A percentile compares a stretch with the other conserved stretches of the same genome.
phyloP scores from a whole-genome alignment of 139 green algal species.

The Chlamydomonas asymmetrica region DNA sequence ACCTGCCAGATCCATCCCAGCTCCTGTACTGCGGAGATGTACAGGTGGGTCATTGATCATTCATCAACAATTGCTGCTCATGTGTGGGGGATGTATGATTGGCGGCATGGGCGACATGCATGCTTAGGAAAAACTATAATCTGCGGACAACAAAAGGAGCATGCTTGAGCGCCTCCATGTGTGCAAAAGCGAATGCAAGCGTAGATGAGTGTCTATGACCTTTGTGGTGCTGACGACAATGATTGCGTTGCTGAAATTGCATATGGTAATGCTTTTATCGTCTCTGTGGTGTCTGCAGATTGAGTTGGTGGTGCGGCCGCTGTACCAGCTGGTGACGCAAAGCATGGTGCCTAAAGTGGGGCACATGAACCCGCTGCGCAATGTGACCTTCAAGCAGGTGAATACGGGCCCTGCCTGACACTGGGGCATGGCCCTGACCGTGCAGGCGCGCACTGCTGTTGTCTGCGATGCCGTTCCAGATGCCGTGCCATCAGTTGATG shows the following conservation, averaged over 20 bases:
- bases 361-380: constrained; percentile 16
- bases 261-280: neutral
- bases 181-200: neutral
- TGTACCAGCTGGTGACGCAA: constrained; percentile 4
- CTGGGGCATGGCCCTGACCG: too few species aligned
- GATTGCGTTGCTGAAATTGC: too few species aligned
- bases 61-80: neutral
- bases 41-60: neutral
- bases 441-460: too few species aligned
- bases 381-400: constrained; percentile 18
- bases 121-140: neutral
- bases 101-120: neutral
- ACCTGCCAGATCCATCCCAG: constrained; percentile 3
- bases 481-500: too few species aligned
- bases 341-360: constrained; percentile 3
- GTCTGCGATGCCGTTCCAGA: too few species aligned
- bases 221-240: neutral
- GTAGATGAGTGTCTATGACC: neutral
- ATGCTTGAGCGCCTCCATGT: neutral
- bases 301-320: constrained; percentile 11
- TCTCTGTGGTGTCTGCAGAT: neutral
- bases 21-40: constrained; percentile 16
- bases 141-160: neutral
- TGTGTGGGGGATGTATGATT: neutral
- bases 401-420: too few species aligned